These are phyloP conservation scores for Lactarius sp. DNA, from an alignment of 768 basidiomycete species.

Conservation along the genomic window DNA sequence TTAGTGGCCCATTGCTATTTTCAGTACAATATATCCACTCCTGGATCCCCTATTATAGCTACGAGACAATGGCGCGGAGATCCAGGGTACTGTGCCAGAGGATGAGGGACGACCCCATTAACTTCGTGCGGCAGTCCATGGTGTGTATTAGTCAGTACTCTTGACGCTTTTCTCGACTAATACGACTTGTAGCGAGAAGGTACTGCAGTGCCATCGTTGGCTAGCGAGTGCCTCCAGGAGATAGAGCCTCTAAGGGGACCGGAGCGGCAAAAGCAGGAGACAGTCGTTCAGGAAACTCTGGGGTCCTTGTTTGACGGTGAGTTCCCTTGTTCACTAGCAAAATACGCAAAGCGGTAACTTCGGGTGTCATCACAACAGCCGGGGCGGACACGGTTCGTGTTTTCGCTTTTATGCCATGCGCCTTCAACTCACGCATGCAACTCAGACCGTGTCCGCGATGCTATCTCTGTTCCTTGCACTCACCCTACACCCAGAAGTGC, in stretches of 20 bases:
- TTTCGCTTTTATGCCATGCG: background rate
- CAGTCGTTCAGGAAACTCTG: background rate
- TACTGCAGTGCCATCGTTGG: constrained; percentile 9
- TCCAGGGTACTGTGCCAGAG: background rate
- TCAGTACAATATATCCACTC: constrained; percentile 16
- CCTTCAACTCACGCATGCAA: background rate
- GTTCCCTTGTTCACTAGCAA: too few relatives aligned
- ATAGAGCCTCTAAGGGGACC: constrained; percentile 1
- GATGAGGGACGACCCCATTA: constrained; percentile 7
- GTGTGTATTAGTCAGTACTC: background rate
- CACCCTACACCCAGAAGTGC: constrained; percentile 9
- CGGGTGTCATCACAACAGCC: background rate
- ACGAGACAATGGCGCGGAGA: constrained; percentile 1
- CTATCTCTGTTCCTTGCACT: constrained; percentile 12
- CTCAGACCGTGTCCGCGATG: constrained; percentile 12
- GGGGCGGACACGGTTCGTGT: constrained; percentile 11
- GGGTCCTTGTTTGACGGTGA: constrained; percentile 13
- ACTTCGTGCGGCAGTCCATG: constrained; percentile 9
- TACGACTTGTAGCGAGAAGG: background rate
- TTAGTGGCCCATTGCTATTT: background rate
- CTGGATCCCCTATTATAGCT: constrained; percentile 16
- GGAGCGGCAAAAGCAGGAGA: constrained; percentile 3
- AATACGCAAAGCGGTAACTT: background rate
- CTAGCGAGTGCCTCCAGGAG: constrained; percentile 5
- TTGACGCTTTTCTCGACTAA: background rate